A percentile compares a stretch with the other conserved stretches of the same genome.
Conservation (phyloP, 179 eudicot species). For the Monotropa hypopitys region DNA sequence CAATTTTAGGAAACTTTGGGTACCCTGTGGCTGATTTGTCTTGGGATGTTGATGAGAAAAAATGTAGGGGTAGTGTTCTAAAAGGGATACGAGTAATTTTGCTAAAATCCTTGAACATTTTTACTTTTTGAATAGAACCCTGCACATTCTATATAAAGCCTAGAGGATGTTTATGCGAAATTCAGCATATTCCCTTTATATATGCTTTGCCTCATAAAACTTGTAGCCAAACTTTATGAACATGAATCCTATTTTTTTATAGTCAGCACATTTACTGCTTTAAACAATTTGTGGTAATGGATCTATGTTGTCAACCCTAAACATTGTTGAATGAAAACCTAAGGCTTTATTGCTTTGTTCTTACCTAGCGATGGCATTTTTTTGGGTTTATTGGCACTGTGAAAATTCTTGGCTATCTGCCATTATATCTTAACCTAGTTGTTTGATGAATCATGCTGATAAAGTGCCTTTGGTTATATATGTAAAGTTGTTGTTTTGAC, state of each 20-base stretch:
- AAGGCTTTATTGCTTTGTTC: not conserved
- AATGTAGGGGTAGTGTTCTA: not conserved
- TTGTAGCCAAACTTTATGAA: not conserved
- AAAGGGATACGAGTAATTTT: not conserved
- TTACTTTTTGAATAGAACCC: not conserved
- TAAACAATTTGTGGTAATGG: not conserved
- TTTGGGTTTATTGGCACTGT: not conserved
- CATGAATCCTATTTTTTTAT: not conserved
- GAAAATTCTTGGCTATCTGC: not conserved
- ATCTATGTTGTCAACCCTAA: not conserved
- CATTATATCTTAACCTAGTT: not conserved
- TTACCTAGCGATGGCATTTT: not conserved
- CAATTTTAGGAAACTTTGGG: not conserved
- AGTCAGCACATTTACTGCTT: not conserved
- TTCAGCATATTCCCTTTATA: not conserved
- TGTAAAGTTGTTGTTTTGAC: slow-evolving; percentile 9
- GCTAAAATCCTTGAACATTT: not conserved
- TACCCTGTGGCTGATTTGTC: not conserved
- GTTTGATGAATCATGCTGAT: not conserved
- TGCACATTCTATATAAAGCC: not conserved
- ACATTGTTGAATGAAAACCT: no score
- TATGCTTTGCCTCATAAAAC: not conserved
- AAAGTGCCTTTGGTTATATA: not conserved
- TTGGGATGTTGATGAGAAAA: not conserved
- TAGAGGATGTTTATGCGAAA: not conserved